phyloP scores from a whole-genome alignment of 768 basidiomycete species.

The Tricholoma furcatifolium region DNA sequence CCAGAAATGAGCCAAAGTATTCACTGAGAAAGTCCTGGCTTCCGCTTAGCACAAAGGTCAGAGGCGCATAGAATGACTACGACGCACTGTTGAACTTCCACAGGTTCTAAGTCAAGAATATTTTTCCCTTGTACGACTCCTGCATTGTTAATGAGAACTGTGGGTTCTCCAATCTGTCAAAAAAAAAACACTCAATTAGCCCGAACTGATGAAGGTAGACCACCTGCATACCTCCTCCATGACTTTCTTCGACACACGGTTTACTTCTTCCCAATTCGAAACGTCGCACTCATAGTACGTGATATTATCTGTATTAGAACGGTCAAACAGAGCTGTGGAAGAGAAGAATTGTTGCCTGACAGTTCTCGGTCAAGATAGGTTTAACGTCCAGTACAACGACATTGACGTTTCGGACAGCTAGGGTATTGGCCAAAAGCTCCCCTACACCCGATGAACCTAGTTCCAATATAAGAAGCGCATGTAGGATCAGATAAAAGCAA shows the following conservation, averaged over 20 bases:
- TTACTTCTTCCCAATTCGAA: constrained; percentile 83
- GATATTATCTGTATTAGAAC: constrained; percentile 60
- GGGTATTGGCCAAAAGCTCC: constrained; percentile 81
- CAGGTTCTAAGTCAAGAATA: constrained; percentile 72
- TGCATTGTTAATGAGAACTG: constrained; percentile 92
- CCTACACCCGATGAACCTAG: constrained; percentile 89
- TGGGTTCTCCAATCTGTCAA: constrained; percentile 78
- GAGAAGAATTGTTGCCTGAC: constrained; percentile 37
- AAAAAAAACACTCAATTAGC: constrained; percentile 1
- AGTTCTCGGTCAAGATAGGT: constrained; percentile 73
- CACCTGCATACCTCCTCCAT: constrained; percentile 65
- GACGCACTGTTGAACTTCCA: constrained; percentile 77
- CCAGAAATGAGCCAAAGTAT: constrained; percentile 89
- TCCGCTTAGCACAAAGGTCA: constrained; percentile 2
- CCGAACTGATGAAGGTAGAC: background rate
- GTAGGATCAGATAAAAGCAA: constrained; percentile 2
- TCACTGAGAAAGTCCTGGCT: constrained; percentile 83
- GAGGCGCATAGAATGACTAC: background rate
- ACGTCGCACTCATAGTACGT: constrained; percentile 90
- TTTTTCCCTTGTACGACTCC: constrained; percentile 91
- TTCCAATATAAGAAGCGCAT: background rate
- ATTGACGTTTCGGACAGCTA: constrained; percentile 77
- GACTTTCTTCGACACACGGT: constrained; percentile 69
- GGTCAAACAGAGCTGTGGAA: background rate
- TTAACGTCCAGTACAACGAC: constrained; percentile 88